A percentile compares a stretch with the other conserved stretches of the same genome.
These are phyloP conservation scores for Calonectria leucothoes DNA, from an alignment of 2,329 filamentous ascomycete species.

Conservation along the genomic window DNA sequence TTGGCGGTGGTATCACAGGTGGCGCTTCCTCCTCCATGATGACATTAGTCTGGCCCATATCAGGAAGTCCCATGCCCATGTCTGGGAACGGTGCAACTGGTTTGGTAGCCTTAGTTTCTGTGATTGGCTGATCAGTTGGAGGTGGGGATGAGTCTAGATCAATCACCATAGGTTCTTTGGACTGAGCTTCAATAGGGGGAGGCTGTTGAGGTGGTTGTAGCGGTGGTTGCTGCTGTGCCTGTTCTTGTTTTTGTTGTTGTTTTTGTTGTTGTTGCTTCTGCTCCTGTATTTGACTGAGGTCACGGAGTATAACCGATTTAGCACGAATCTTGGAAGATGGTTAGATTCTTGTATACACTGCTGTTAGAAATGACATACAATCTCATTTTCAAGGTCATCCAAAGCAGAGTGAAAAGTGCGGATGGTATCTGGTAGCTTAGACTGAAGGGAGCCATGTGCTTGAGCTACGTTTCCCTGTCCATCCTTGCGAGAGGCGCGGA, in stretches of 20 bases:
- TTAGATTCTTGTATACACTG: slow-evolving; percentile 6
- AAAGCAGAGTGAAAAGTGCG: slow-evolving; percentile 63
- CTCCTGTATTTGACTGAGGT: slow-evolving; percentile 57
- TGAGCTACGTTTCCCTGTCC: slow-evolving; percentile 52
- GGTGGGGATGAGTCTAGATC: slow-evolving; percentile 51
- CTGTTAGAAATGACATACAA: slow-evolving; percentile 54
- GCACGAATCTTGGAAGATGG: slow-evolving; percentile 51
- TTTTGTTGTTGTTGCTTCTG: slow-evolving; percentile 36
- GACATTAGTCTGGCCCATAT: slow-evolving; percentile 33
- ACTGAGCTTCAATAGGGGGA: slow-evolving; percentile 48
- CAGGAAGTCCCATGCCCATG: slow-evolving; percentile 62
- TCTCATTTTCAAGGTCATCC: slow-evolving; percentile 67
- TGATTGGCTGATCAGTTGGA: slow-evolving; percentile 46
- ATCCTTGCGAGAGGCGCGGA: slow-evolving; percentile 61
- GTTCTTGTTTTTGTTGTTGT: slow-evolving; percentile 28
- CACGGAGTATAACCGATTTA: slow-evolving; percentile 67
- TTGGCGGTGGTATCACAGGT: slow-evolving; percentile 20
- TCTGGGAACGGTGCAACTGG: slow-evolving; percentile 67
- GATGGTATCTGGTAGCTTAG: slow-evolving; percentile 60
- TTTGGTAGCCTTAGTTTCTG: slow-evolving; percentile 50
- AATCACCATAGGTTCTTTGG: slow-evolving; percentile 50
- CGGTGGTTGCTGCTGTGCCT: slow-evolving; percentile 24
- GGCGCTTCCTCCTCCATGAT: slow-evolving; percentile 38
- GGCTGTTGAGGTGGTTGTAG: slow-evolving; percentile 32
- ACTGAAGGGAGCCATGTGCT: slow-evolving; percentile 47